Conservation (phyloP, 225 moss, liverwort and hornwort species). For the Antitrichia curtipendula region DNA sequence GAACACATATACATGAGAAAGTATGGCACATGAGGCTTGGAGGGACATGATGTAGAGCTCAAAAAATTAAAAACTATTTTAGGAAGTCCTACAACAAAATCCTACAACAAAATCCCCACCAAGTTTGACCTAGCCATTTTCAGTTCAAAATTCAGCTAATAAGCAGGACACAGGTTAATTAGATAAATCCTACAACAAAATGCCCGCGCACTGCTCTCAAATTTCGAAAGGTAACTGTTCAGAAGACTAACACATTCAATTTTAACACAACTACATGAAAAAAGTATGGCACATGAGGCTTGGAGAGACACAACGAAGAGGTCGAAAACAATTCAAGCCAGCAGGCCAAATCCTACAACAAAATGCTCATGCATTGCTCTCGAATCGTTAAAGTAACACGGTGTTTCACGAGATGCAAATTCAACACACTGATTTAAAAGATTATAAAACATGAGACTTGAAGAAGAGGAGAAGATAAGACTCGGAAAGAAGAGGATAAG, state of each 20-base stretch:
- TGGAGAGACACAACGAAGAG: background rate
- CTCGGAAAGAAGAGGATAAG: background rate
- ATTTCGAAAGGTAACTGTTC: background rate
- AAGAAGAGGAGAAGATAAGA: background rate
- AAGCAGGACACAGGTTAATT: background rate
- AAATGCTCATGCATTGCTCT: background rate
- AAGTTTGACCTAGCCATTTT: background rate
- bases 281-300: background rate
- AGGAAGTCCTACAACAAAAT: background rate
- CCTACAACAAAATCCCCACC: background rate
- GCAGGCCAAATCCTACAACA: background rate
- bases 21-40: background rate
- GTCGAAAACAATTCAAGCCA: background rate
- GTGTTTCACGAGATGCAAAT: background rate
- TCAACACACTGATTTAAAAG: background rate
- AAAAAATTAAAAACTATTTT: background rate
- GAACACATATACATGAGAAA: background rate
- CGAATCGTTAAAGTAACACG: background rate
- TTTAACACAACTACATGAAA: background rate
- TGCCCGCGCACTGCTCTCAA: background rate
- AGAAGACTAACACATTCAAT: background rate
- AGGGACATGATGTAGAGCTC: background rate
- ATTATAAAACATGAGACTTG: background rate
- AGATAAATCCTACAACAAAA: background rate
- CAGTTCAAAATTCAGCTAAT: background rate